Percentiles rank a stretch among this genome's conserved stretches.
Conservation (phyloP, 2,329 filamentous ascomycete species). For the Aspergillus fumigatiaffinis region DNA sequence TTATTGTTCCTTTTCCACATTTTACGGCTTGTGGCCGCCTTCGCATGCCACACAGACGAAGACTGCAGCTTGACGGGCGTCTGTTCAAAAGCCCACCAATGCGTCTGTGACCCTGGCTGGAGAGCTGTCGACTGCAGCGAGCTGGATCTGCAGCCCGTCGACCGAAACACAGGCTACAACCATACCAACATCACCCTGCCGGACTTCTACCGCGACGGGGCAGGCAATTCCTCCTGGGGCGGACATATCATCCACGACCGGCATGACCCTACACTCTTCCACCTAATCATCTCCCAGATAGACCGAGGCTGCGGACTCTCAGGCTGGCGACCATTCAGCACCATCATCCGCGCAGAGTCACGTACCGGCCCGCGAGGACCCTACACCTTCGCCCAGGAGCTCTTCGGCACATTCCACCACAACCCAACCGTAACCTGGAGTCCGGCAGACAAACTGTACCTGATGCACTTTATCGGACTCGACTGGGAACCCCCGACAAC, state of each 20-base stretch:
- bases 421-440: slow-evolving; percentile 47
- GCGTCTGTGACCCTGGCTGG: slow-evolving; percentile 43
- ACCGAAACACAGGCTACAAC: slow-evolving; percentile 45
- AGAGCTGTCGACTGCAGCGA: slow-evolving; percentile 41
- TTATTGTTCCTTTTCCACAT: no score
- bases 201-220: slow-evolving; percentile 11
- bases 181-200: slow-evolving; percentile 27
- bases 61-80: slow-evolving; percentile 42
- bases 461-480: slow-evolving; percentile 46
- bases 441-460: slow-evolving; percentile 41
- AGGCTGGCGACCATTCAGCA: slow-evolving; percentile 48
- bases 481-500: slow-evolving; percentile 22
- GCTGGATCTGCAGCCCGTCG: slow-evolving; percentile 44
- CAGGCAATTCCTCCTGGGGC: slow-evolving; percentile 47
- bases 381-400: slow-evolving; percentile 40
- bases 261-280: slow-evolving; percentile 36
- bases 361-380: slow-evolving; percentile 42
- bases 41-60: slow-evolving; percentile 23
- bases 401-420: slow-evolving; percentile 45
- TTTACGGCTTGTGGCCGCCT: no score
- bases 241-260: slow-evolving; percentile 46
- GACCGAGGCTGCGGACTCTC: slow-evolving; percentile 44
- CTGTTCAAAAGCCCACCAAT: slow-evolving; percentile 17
- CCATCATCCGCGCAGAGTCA: slow-evolving; percentile 46
- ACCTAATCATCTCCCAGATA: slow-evolving; percentile 47